Percentiles rank a stretch among this genome's conserved stretches.
Evolutionary conservation across 192 early-diverging fungal genomes (phyloP).

Genomic region (Gamsiella multidivaricata): DNA sequence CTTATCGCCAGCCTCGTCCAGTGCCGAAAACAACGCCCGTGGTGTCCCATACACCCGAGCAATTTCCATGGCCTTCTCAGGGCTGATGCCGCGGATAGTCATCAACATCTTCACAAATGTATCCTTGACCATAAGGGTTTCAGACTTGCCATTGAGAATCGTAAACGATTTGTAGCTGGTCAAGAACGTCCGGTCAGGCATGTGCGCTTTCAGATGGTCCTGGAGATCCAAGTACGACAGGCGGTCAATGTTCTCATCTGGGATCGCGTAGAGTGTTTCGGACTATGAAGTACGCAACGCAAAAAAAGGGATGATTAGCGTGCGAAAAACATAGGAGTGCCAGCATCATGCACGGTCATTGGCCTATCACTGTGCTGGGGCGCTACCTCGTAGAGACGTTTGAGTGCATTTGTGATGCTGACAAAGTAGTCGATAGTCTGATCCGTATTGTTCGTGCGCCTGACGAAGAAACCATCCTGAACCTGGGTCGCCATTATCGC

Average conservation of each 20-base stretch:
- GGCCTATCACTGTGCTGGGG: too few species aligned
- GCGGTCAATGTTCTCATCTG: slow-evolving; percentile 60
- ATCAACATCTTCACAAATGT: slow-evolving; percentile 88
- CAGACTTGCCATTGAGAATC: slow-evolving; percentile 79
- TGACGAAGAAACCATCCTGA: slow-evolving; percentile 84
- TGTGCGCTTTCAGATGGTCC: slow-evolving; percentile 30
- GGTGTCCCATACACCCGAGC: slow-evolving; percentile 77
- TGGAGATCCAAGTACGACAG: slow-evolving; percentile 65
- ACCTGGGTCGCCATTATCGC: slow-evolving; percentile 82
- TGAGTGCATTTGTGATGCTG: slow-evolving; percentile 67
- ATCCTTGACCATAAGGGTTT: slow-evolving; percentile 75
- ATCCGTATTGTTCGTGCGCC: slow-evolving; percentile 77
- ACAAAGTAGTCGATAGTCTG: slow-evolving; percentile 86
- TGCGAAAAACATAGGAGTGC: background rate
- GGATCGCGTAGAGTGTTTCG: slow-evolving; percentile 66
- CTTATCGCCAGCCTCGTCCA: slow-evolving; percentile 25
- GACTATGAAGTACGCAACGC: slow-evolving; percentile 8
- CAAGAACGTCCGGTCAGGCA: slow-evolving; percentile 55
- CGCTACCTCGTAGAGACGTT: slow-evolving; percentile 67
- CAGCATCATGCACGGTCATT: too few species aligned
- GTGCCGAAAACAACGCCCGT: slow-evolving; percentile 57
- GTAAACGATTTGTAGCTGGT: slow-evolving; percentile 76
- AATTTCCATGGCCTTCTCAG: slow-evolving; percentile 87
- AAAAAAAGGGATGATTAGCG: background rate
- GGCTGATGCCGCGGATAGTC: slow-evolving; percentile 83